A percentile compares a stretch with the other conserved stretches of the same genome.
Evolutionary conservation across 345 rosid genomes (phyloP).

Genomic region (Litchi chinensis): DNA sequence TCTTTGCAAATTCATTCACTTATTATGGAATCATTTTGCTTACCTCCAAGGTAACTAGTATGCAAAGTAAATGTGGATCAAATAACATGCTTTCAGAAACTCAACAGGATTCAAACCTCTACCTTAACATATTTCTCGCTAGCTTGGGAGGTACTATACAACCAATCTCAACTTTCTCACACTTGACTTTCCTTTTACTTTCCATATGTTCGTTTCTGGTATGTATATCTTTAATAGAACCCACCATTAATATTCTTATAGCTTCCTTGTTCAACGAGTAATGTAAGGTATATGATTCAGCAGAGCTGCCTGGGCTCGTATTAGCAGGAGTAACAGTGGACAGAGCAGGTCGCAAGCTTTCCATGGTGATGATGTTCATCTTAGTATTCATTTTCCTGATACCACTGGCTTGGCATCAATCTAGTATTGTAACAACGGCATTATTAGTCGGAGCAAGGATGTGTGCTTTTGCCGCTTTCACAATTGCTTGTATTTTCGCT

Average conservation of each 20-base stretch:
- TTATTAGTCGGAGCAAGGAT: slow-evolving; percentile 57
- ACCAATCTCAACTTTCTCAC: background rate
- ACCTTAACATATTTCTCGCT: slow-evolving; percentile 42
- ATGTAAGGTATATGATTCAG: background rate
- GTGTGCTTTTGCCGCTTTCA: slow-evolving; percentile 50
- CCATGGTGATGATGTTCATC: slow-evolving; percentile 49
- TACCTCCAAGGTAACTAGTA: slow-evolving; percentile 51
- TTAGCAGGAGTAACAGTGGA: slow-evolving; percentile 55
- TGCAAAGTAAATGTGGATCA: slow-evolving; percentile 32
- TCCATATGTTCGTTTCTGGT: no score
- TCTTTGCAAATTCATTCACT: slow-evolving; percentile 56
- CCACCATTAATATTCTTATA: no score
- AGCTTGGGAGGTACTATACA: slow-evolving; percentile 18
- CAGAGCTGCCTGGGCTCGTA: slow-evolving; percentile 66
- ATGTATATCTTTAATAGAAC: no score
- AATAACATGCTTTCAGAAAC: slow-evolving; percentile 4
- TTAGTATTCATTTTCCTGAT: slow-evolving; percentile 42
- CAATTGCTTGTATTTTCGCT: slow-evolving; percentile 48
- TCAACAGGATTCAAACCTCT: slow-evolving; percentile 29
- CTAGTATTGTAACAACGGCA: slow-evolving; percentile 40
- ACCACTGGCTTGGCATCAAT: slow-evolving; percentile 47
- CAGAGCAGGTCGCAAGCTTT: slow-evolving; percentile 56
- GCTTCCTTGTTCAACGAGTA: background rate
- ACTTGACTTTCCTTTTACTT: no score
- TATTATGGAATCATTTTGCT: slow-evolving; percentile 63